Evolutionary conservation across 2,329 filamentous ascomycete species (phyloP).

Genomic region (Fusarium avenaceum): DNA sequence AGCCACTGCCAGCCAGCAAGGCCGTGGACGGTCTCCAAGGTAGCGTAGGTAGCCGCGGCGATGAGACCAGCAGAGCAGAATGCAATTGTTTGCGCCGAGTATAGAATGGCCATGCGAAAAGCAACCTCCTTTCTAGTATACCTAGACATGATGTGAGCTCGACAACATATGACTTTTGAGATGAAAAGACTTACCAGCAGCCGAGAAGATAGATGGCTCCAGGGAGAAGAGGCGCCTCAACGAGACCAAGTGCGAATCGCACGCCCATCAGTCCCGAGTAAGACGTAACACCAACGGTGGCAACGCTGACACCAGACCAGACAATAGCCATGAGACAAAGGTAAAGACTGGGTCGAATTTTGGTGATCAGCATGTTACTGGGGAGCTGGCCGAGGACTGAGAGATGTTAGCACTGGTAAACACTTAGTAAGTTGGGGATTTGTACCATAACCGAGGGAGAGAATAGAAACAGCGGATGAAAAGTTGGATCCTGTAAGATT

Average conservation of each 20-base stretch:
- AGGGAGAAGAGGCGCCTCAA: slow-evolving; percentile 17
- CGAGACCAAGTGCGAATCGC: slow-evolving; percentile 18
- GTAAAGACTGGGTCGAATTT: slow-evolving; percentile 15
- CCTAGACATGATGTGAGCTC: not conserved
- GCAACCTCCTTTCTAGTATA: slow-evolving; percentile 19
- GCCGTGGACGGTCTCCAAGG: not conserved
- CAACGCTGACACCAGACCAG: slow-evolving; percentile 18
- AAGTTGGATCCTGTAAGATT: slow-evolving; percentile 14
- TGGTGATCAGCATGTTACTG: slow-evolving; percentile 27
- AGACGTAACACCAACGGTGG: slow-evolving; percentile 12
- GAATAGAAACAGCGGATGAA: slow-evolving; percentile 24
- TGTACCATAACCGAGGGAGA: slow-evolving; percentile 24
- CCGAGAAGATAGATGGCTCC: slow-evolving; percentile 23
- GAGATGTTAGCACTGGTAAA: not conserved
- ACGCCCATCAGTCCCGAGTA: slow-evolving; percentile 26
- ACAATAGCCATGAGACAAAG: slow-evolving; percentile 25
- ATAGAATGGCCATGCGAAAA: slow-evolving; percentile 18
- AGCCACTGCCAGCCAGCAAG: slow-evolving; percentile 29
- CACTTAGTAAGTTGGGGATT: fast-evolving
- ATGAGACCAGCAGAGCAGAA: slow-evolving; percentile 24
- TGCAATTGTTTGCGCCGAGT: slow-evolving; percentile 12
- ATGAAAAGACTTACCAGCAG: not conserved
- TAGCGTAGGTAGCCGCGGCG: slow-evolving; percentile 11
- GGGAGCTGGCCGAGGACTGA: slow-evolving; percentile 15
- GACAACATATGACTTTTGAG: no score